phyloP scores from a whole-genome alignment of 495 filamentous ascomycete genomes.

The Penicillium soppii region DNA sequence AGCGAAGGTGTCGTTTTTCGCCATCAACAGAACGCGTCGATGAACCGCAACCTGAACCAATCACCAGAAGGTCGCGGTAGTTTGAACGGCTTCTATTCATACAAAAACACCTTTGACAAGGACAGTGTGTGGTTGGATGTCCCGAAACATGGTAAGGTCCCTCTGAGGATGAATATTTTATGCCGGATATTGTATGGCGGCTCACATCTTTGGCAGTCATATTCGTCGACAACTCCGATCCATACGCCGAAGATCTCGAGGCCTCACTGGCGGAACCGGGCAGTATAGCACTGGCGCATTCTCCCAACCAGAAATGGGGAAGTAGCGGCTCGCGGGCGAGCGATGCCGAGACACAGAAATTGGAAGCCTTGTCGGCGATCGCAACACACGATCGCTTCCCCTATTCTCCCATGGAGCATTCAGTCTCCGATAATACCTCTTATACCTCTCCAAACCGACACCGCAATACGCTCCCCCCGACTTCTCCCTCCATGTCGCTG shows the following conservation, averaged over 20 bases:
- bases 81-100: conserved; percentile 66
- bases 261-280: conserved; percentile 32
- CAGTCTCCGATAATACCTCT: conserved; percentile 31
- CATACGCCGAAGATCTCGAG: conserved; percentile 56
- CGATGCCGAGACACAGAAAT: conserved; percentile 46
- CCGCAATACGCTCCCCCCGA: conserved; percentile 31
- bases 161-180: neutral
- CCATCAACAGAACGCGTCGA: conserved; percentile 72
- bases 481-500: conserved; percentile 40
- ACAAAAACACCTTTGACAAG: conserved; percentile 65
- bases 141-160: conserved; percentile 51
- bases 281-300: conserved; percentile 30
- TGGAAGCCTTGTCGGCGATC: conserved; percentile 58
- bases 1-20: conserved; percentile 65
- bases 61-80: conserved; percentile 41
- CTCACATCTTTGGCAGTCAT: conserved; percentile 44
- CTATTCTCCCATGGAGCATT: conserved; percentile 32
- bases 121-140: conserved; percentile 64
- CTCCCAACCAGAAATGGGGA: conserved; percentile 32
- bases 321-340: conserved; percentile 25
- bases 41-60: conserved; percentile 51
- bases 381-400: conserved; percentile 52
- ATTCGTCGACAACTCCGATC: conserved; percentile 64
- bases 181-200: neutral
- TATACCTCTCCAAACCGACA: conserved; percentile 36